Base-by-base conservation (phyloP, 2,329 filamentous ascomycete species). In the Thermoascus crustaceus region DNA sequence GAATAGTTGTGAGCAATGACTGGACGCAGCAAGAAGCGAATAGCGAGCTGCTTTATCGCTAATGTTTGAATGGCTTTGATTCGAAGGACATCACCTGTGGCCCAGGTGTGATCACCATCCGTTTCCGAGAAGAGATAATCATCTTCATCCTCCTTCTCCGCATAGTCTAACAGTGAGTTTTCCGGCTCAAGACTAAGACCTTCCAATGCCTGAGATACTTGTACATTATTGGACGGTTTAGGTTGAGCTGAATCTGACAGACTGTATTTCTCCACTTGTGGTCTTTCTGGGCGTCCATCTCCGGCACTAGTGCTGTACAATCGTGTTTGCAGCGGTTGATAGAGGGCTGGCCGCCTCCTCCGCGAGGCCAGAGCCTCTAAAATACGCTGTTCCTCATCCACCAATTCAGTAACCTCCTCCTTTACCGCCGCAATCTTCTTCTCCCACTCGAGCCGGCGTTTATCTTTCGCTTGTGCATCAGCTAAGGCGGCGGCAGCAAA, bases 351-450 rank as follows among this genome's bases (percentile, higher is more conserved):
- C 4, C 29, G 18, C 26, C 42, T 52, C 32, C 49, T 52, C 20
- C 50, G 45, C 26, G 44, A 45, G 14, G 50, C 39, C n/a, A 63
- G 39, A 7, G 51, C 49, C 31, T 54, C 50, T 19, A 64, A 20
- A 35, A 63, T 42, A 4, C 56, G 55, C 19, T 54, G 42, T 39
- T 64, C 62, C 39, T 65, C 60, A 23, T 61, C 53, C 32, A 59
- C 49, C 37, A 65, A 40, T 37, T 56, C 54, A 37, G 54, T 53
- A 31, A 61, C 57, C 41, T 67, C 63, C 37, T 58, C 62, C 43
- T 58, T 64, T 9, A 63, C 61, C 2, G 58, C 59, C 16, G 60
- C 61, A 26, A 66, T 62, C 45, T 61, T 60, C 47, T 64, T 55
- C 37, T 61, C 54, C 55, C 54, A 58, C 40, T 65, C 60, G 35